Evolutionary conservation across 2,329 filamentous ascomycete genomes (phyloP).

Genomic region (Penicillium brevicompactum): DNA sequence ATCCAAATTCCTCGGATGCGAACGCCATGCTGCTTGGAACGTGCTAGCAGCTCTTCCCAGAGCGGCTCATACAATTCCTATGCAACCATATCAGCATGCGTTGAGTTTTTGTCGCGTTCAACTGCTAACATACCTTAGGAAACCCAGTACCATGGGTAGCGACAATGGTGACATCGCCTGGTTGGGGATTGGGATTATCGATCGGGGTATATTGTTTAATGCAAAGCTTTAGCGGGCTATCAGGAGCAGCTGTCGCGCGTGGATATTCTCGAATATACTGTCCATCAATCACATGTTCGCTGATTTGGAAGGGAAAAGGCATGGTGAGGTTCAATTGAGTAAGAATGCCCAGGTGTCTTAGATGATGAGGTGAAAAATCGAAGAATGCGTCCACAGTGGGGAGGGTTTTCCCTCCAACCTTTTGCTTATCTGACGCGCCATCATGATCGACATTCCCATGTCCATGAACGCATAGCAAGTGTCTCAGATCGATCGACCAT

Average conservation of each 20-base stretch:
- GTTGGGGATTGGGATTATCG: conserved; percentile 9
- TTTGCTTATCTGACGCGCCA: background rate
- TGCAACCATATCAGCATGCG: background rate
- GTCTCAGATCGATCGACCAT: background rate
- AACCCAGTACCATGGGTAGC: conserved; percentile 11
- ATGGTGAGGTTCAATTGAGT: background rate
- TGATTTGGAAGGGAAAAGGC: conserved; percentile 10
- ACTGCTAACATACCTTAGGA: conserved; percentile 3
- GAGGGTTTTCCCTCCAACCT: background rate
- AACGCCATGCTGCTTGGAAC: background rate
- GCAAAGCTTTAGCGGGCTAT: conserved; percentile 2
- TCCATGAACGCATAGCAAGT: background rate
- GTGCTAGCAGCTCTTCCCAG: conserved; percentile 4
- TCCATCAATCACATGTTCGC: conserved; percentile 10
- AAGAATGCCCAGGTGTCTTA: background rate
- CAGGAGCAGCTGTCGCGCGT: background rate
- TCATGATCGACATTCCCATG: background rate
- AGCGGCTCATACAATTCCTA: conserved; percentile 9
- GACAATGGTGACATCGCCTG: conserved; percentile 11
- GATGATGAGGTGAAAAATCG: background rate
- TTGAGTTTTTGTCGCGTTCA: background rate
- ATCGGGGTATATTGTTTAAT: conserved; percentile 9
- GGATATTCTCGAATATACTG: conserved; percentile 14
- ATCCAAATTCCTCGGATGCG: conserved; percentile 5
- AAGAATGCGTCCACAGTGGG: background rate